These are phyloP conservation scores for Puccinia polysora DNA, from an alignment of 1,284 basidiomycete species.

Conservation along the genomic window DNA sequence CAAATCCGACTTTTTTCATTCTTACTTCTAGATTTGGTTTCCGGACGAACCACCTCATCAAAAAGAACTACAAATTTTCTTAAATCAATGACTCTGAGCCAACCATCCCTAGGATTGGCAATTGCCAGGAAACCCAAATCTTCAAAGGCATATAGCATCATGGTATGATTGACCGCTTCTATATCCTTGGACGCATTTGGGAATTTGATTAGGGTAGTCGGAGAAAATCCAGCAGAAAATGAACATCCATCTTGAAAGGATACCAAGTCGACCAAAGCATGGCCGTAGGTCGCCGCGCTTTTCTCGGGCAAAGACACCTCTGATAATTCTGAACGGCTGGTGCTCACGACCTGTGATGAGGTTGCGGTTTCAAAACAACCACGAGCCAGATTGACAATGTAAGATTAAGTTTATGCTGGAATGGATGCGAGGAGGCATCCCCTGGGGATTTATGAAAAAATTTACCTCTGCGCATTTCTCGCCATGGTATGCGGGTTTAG, in stretches of 20 bases:
- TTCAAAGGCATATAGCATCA: slow-evolving; percentile 17
- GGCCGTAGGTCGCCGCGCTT: too few relatives aligned
- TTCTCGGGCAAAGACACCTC: too few relatives aligned
- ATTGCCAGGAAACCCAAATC: slow-evolving; percentile 38
- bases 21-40: slow-evolving; percentile 23
- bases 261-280: not conserved
- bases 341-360: too few relatives aligned
- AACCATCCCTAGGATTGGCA: slow-evolving; percentile 18
- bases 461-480: too few relatives aligned
- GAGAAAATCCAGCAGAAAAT: not conserved
- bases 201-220: slow-evolving; percentile 20
- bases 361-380: too few relatives aligned
- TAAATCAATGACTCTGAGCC: slow-evolving; percentile 34
- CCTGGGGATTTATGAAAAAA: too few relatives aligned
- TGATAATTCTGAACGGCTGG: not conserved
- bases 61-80: slow-evolving; percentile 31
- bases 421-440: too few relatives aligned
- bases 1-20: slow-evolving; percentile 7
- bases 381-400: too few relatives aligned
- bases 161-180: not conserved
- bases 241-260: not conserved
- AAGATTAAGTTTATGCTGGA: too few relatives aligned
- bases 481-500: too few relatives aligned
- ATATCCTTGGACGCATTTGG: not conserved
- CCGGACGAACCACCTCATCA: slow-evolving; percentile 12